phyloP scores from a whole-genome alignment of 768 basidiomycete genomes.

The Kwoniella sp. region DNA sequence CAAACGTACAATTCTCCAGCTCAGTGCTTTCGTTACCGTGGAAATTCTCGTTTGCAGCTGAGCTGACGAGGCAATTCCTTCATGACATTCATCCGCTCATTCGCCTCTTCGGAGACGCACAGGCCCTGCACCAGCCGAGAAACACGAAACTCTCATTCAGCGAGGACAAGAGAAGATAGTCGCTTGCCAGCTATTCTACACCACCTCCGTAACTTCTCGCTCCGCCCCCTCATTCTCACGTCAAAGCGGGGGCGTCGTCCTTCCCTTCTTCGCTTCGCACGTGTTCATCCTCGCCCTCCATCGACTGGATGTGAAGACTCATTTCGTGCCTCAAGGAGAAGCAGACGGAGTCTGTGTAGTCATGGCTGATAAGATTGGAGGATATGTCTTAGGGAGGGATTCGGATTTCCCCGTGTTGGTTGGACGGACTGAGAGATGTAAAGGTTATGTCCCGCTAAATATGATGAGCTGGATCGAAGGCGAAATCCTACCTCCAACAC shows the following conservation, averaged over 20 bases:
- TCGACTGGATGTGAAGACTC: constrained; percentile 36
- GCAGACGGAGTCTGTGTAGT: constrained; percentile 52
- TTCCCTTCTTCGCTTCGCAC: constrained; percentile 52
- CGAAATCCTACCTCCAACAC: constrained; percentile 1
- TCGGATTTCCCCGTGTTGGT: constrained; percentile 52
- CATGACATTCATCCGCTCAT: no score
- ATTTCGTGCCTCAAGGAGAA: constrained; percentile 52
- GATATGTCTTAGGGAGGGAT: constrained; percentile 52
- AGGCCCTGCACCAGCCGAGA: constrained; percentile 53
- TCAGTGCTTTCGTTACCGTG: no score
- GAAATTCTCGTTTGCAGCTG: no score
- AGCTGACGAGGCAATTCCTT: background rate
- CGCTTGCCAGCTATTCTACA: constrained; percentile 52
- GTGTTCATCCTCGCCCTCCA: constrained; percentile 46
- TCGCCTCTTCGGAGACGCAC: no score
- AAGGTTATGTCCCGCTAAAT: constrained; percentile 54
- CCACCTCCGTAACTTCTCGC: constrained; percentile 50
- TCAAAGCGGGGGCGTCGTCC: constrained; percentile 27
- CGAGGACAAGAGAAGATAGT: constrained; percentile 36
- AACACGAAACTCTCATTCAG: constrained; percentile 46
- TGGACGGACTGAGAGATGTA: constrained; percentile 20
- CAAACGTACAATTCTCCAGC: no score
- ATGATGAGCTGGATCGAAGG: constrained; percentile 54
- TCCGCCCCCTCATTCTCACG: constrained; percentile 47
- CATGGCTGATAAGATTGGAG: constrained; percentile 48